phyloP scores from a whole-genome alignment of 176 grass and related monocot species.

The Avena atlantica region DNA sequence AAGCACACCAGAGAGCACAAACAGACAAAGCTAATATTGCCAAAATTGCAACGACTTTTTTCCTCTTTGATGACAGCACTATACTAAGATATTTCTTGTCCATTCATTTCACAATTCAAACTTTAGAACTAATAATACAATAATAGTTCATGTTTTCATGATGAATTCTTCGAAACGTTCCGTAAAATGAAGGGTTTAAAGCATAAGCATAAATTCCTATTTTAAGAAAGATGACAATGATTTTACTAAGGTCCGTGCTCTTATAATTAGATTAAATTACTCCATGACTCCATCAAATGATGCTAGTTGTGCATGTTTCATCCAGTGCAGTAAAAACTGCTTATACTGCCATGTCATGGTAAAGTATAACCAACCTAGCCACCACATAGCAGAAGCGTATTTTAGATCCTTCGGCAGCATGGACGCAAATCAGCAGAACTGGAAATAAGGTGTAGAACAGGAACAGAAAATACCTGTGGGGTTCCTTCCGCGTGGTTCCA shows the following conservation, averaged over 20 bases:
- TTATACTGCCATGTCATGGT: not conserved
- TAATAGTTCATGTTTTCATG: no score
- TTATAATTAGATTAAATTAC: not conserved
- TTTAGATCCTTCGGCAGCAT: not conserved
- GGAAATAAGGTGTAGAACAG: not conserved
- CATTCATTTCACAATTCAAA: not conserved
- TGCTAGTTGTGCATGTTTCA: not conserved
- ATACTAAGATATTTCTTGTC: not conserved
- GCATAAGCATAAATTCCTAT: not conserved
- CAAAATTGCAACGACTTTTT: not conserved
- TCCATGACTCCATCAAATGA: not conserved
- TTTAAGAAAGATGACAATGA: not conserved
- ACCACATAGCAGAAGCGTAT: not conserved
- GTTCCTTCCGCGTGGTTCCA: slow-evolving; percentile 83
- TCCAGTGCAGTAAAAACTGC: slow-evolving; percentile 13
- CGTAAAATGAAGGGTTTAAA: not conserved
- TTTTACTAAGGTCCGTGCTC: not conserved
- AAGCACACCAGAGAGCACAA: slow-evolving; percentile 14
- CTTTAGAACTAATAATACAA: not conserved
- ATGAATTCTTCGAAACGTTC: no score
- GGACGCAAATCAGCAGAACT: not conserved
- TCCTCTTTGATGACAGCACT: not conserved
- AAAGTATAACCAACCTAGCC: not conserved
- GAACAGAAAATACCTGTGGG: slow-evolving; percentile 61
- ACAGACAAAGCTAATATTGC: not conserved